Conservation (phyloP, 768 basidiomycete species). For the Pleurotus cornucopiae region DNA sequence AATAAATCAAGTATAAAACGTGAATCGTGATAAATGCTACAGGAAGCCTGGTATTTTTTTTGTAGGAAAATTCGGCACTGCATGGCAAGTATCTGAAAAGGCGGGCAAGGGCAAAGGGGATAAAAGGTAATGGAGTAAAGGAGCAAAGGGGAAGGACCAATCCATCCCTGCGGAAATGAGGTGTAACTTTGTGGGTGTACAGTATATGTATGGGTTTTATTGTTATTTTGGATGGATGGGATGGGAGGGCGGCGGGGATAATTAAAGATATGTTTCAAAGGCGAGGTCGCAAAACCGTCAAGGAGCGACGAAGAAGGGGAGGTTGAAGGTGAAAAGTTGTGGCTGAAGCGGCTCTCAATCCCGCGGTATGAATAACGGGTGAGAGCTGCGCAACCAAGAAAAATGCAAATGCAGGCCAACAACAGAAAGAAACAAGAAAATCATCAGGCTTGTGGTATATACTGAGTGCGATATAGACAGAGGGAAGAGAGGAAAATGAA, state of each 20-base stretch:
- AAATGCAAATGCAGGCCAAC: conserved; percentile 6
- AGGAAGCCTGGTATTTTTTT: conserved; percentile 8
- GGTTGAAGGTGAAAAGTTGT: conserved; percentile 10
- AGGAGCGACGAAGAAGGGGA: conserved; percentile 11
- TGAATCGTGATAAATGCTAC: conserved; percentile 8
- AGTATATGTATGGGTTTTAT: background rate
- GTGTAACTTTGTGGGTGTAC: conserved; percentile 2
- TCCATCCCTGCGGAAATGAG: conserved; percentile 3
- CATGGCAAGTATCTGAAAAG: background rate
- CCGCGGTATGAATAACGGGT: conserved; percentile 15
- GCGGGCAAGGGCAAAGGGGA: background rate
- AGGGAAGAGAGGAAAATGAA: conserved; percentile 11
- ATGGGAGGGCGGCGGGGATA: background rate
- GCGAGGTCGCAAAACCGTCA: conserved; percentile 12
- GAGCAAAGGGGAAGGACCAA: background rate
- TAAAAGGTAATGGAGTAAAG: background rate
- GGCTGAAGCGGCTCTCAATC: conserved; percentile 13
- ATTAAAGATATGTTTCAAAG: background rate
- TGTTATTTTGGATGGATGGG: background rate
- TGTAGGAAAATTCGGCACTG: background rate
- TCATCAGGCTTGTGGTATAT: conserved; percentile 7
- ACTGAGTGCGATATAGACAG: conserved; percentile 11
- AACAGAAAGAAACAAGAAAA: conserved; percentile 11
- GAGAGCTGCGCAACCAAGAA: background rate
- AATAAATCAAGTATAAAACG: conserved; percentile 3